Evolutionary conservation across 306 rosid genomes (phyloP).

Genomic region (Sesbania bispinosa): DNA sequence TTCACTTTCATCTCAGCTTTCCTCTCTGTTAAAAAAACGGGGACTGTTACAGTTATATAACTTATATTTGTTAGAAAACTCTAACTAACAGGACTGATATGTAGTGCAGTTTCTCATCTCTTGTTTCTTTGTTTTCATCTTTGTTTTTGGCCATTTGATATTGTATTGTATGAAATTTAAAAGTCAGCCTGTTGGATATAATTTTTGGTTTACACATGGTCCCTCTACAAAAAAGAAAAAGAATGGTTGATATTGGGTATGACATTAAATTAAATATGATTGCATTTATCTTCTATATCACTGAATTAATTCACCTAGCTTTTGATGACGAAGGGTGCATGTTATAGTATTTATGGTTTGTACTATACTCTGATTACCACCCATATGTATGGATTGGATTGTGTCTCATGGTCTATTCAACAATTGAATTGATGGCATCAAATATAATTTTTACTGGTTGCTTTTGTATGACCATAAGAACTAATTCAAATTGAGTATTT

Average conservation of each 20-base stretch:
- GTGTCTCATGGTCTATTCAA: not conserved
- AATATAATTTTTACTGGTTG: not conserved
- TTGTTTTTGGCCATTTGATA: not conserved
- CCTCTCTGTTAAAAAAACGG: too few species aligned
- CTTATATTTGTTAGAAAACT: not conserved
- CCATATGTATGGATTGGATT: not conserved
- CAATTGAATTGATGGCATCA: not conserved
- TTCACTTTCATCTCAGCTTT: too few species aligned
- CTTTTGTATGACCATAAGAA: not conserved
- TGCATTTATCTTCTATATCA: not conserved
- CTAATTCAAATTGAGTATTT: not conserved
- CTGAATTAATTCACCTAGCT: not conserved
- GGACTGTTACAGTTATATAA: too few species aligned
- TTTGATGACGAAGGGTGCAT: conserved; percentile 13
- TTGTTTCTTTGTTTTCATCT: not conserved
- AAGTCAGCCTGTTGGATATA: not conserved
- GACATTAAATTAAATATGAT: not conserved
- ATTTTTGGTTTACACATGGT: not conserved
- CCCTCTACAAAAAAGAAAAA: not conserved
- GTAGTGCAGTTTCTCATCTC: not conserved
- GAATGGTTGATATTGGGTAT: not conserved
- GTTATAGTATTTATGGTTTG: not conserved
- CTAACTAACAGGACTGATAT: not conserved
- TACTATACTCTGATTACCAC: not conserved
- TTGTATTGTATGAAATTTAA: conserved; percentile 2